These are phyloP conservation scores for Ophiobolus disseminans DNA, from an alignment of 2,329 filamentous ascomycete genomes.

Conservation along the genomic window DNA sequence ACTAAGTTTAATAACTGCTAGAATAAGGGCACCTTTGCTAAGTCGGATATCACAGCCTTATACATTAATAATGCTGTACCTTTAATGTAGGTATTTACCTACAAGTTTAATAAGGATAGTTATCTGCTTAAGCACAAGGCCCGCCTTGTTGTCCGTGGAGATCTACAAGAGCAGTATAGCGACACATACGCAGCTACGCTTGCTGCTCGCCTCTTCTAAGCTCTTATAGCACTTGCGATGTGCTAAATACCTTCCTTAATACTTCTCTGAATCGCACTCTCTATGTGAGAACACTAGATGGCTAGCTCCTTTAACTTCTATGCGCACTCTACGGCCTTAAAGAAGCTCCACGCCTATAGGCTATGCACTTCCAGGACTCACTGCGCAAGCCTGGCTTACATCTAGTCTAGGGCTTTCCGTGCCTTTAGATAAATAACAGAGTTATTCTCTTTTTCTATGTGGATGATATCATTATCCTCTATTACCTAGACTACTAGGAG, in stretches of 20 bases:
- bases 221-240: background rate
- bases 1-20: conserved; percentile 2
- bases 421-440: conserved; percentile 2
- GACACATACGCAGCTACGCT: conserved; percentile 3
- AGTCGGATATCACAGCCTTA: background rate
- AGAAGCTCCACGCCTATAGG: conserved; percentile 1
- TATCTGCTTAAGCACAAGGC: too few species aligned
- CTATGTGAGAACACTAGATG: conserved; percentile 2
- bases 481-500: background rate
- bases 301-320: conserved; percentile 1
- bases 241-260: conserved; percentile 4
- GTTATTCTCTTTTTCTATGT: too few species aligned
- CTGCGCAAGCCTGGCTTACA: conserved; percentile 1
- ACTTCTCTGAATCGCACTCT: background rate
- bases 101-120: too few species aligned
- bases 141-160: background rate
- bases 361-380: background rate
- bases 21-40: conserved; percentile 2
- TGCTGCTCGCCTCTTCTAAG: too few species aligned
- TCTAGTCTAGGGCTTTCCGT: conserved; percentile 1
- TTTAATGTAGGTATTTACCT: too few species aligned
- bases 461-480: conserved; percentile 1
- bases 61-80: background rate
- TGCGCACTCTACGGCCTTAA: conserved; percentile 3
- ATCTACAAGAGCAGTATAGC: conserved; percentile 1